A percentile compares a stretch with the other conserved stretches of the same genome.
These are phyloP conservation scores for Backusella psychrophila DNA, from an alignment of 192 early-diverging fungal species.

Conservation along the genomic window DNA sequence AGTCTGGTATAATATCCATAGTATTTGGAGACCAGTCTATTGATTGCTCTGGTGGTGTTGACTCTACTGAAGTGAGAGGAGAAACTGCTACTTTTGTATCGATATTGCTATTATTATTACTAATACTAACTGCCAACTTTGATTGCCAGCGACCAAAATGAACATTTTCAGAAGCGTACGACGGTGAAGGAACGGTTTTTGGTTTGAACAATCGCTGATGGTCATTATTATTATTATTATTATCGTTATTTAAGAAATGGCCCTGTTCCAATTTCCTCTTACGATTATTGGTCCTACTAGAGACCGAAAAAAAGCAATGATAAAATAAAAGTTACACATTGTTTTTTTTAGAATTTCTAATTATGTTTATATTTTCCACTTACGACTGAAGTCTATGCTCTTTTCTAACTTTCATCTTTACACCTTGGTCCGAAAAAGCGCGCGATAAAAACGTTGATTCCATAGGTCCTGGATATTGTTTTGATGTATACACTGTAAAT, in stretches of 20 bases:
- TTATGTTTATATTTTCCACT: not conserved
- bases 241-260: not conserved
- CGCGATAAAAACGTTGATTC: constrained; percentile 83
- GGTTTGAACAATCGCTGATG: not conserved
- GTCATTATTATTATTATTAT: not conserved
- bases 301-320: not conserved
- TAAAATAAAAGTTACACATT: not conserved
- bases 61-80: not conserved
- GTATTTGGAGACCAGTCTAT: not conserved
- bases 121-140: not conserved
- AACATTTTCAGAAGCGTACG: constrained; percentile 16
- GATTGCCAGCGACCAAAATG: constrained; percentile 17
- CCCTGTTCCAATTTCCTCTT: constrained; percentile 3
- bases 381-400: constrained; percentile 41
- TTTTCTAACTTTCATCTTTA: constrained; percentile 91
- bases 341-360: constrained; percentile 1
- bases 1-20: not conserved
- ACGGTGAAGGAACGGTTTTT: not conserved
- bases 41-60: not conserved
- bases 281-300: not conserved
- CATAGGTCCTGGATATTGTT: constrained; percentile 92
- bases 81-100: not conserved
- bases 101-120: too few species aligned
- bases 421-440: constrained; percentile 90
- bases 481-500: constrained; percentile 84